Percentiles rank a stretch among this genome's conserved stretches.
phyloP scores from a whole-genome alignment of 257 asterid species.

The Penstemon newberryi region DNA sequence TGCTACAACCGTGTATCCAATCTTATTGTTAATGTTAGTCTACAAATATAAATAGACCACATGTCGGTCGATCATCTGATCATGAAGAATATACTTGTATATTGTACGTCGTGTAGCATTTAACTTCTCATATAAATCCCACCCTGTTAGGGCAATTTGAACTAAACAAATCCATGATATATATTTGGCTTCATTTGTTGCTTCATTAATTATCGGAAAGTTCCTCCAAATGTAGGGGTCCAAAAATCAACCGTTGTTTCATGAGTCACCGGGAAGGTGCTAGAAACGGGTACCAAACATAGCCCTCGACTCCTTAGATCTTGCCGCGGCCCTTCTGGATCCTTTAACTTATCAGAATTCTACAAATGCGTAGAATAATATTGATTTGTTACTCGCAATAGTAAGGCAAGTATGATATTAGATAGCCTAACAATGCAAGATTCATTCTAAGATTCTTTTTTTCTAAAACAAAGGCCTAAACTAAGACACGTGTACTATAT shows the following conservation, averaged over 20 bases:
- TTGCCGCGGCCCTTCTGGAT: constrained; percentile 53
- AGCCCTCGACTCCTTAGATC: constrained; percentile 88
- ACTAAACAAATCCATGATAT: constrained; percentile 11
- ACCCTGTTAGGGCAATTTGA: constrained; percentile 31
- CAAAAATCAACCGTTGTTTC: constrained; percentile 79
- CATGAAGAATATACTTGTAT: too few relatives aligned
- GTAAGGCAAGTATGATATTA: neutral
- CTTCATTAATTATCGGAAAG: constrained; percentile 51
- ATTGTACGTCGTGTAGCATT: too few relatives aligned
- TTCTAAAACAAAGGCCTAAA: too few relatives aligned
- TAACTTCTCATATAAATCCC: neutral
- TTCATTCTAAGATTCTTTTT: neutral
- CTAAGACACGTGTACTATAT: too few relatives aligned
- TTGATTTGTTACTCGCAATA: neutral
- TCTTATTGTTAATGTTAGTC: too few relatives aligned
- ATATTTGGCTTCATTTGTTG: neutral
- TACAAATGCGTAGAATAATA: constrained; percentile 22
- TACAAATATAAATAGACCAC: too few relatives aligned
- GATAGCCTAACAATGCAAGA: neutral
- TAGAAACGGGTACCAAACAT: constrained; percentile 82
- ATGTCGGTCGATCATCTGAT: too few relatives aligned
- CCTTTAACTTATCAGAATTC: constrained; percentile 58
- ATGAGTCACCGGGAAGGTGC: constrained; percentile 82
- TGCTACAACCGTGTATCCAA: too few relatives aligned
- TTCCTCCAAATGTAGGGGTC: constrained; percentile 88